A percentile compares a stretch with the other conserved stretches of the same genome.
Conservation (phyloP, 2,329 filamentous ascomycete species). For the Trichoderma citrinoviride region DNA sequence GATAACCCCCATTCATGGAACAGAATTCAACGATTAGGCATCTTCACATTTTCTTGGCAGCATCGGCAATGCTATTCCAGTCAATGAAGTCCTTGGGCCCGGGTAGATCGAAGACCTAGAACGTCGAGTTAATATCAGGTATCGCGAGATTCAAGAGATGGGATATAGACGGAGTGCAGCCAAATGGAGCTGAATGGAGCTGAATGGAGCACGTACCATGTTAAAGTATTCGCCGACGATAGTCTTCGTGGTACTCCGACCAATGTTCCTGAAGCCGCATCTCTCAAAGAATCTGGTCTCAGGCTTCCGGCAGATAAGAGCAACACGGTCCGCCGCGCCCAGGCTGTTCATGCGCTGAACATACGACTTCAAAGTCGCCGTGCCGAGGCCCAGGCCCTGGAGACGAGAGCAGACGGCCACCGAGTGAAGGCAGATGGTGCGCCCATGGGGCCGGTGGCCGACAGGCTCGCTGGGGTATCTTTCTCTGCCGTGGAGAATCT, state of each 20-base stretch:
- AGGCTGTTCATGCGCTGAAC: slow-evolving; percentile 71
- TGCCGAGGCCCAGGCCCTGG: slow-evolving; percentile 71
- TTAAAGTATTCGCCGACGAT: slow-evolving; percentile 80
- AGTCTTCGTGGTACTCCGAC: slow-evolving; percentile 67
- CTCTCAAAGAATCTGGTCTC: slow-evolving; percentile 72
- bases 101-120: slow-evolving; percentile 5
- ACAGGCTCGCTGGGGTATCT: slow-evolving; percentile 41
- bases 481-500: slow-evolving; percentile 38
- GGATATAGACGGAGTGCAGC: background rate
- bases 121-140: background rate
- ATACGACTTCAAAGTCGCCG: slow-evolving; percentile 71
- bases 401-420: slow-evolving; percentile 75
- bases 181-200: background rate
- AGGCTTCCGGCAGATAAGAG: slow-evolving; percentile 73
- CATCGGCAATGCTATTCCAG: background rate
- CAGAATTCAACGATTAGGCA: background rate
- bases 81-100: background rate
- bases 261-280: slow-evolving; percentile 69
- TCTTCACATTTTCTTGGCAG: background rate
- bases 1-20: background rate
- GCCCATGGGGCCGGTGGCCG: slow-evolving; percentile 70
- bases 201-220: slow-evolving; percentile 68
- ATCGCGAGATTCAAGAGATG: background rate
- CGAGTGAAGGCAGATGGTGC: slow-evolving; percentile 78
- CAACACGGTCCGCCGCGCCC: slow-evolving; percentile 67